These are phyloP conservation scores for Monilinia laxa DNA, from an alignment of 2,329 filamentous ascomycete genomes.

Conservation along the genomic window DNA sequence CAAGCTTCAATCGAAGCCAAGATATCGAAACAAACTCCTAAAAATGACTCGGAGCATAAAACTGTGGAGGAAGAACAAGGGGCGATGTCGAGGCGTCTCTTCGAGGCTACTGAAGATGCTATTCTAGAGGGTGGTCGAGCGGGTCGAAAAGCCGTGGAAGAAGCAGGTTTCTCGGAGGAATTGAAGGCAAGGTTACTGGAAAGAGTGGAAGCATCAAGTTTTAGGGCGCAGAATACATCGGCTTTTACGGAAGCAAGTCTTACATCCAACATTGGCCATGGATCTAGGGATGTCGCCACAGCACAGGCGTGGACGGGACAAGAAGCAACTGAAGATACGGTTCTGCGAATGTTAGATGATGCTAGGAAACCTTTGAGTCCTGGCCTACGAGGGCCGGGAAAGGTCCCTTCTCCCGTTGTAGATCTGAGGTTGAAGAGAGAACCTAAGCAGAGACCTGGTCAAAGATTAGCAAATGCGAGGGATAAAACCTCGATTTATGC, in stretches of 20 bases:
- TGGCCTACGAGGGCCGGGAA: constrained; percentile 48
- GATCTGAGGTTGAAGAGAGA: constrained; percentile 52
- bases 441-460: constrained; percentile 45
- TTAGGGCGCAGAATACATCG: constrained; percentile 50
- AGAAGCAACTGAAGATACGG: constrained; percentile 71
- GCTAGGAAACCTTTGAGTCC: constrained; percentile 67
- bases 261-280: constrained; percentile 60
- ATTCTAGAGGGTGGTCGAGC: constrained; percentile 58
- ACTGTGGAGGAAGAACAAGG: constrained; percentile 30
- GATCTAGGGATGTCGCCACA: constrained; percentile 66
- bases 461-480: constrained; percentile 53
- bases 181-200: constrained; percentile 58
- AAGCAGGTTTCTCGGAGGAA: constrained; percentile 63
- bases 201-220: constrained; percentile 56
- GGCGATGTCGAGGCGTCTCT: constrained; percentile 55
- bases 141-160: constrained; percentile 58
- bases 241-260: constrained; percentile 52
- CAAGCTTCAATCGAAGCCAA: constrained; percentile 28
- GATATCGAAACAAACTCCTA: constrained; percentile 17
- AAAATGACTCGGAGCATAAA: constrained; percentile 11
- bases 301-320: constrained; percentile 74
- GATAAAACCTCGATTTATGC: constrained; percentile 59
- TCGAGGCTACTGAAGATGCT: constrained; percentile 63
- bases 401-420: constrained; percentile 48
- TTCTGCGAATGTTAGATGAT: constrained; percentile 82